Evolutionary conservation across 164 flowering plant species (phyloP), one percentile per base, ranked within the genome.

Genomic region (grape (Vitis vinifera)): DNA sequence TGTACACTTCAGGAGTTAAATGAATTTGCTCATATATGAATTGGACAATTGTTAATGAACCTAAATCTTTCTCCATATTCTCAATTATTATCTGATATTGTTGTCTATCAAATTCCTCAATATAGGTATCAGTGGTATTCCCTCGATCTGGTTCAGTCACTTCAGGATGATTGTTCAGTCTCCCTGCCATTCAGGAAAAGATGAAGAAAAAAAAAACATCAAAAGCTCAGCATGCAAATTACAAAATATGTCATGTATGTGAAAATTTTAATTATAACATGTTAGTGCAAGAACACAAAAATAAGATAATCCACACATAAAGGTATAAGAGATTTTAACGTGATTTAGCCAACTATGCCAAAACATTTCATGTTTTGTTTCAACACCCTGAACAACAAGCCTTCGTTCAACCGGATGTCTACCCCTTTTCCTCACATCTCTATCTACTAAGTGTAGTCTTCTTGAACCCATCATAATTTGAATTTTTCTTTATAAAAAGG

Each of bases 41-140:
- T 23, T 80, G 80, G 63, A 62, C 73, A 47, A 88, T 63, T 8
- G 74, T 51, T 61, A 76, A 64, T 9, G 85, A 68, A 23, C 76
- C 53, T 49, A 88, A 50, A 50, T 76, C 86, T 61, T 73, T 86
- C 62, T 87, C 90, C 70, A 88, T 53, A 73, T 88, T 86, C 44
- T 81, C 81, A 60, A 88, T 59, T 27, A 88, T 2, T 10, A 86
- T 56, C 55, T 71, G 55, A 71, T 68, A 65, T 15, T 55, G 67
- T 51, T 23, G 4, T 8, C 52, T 65, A 1, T 10, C 49, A 23
- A 23, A 23, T 10, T 73, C 73, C 27, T 73, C 77, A 51, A 74
- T 0, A 56, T 74, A 23, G 27, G 2, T 23, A 23, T 23, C 27
- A 23, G 27, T 1, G 2, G 2, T 23, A 23, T 23, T 23, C 27